Evolutionary conservation across 2,329 filamentous ascomycete species (phyloP), one percentile per base, ranked within the genome.

Genomic region (Meredithiella fracta): DNA sequence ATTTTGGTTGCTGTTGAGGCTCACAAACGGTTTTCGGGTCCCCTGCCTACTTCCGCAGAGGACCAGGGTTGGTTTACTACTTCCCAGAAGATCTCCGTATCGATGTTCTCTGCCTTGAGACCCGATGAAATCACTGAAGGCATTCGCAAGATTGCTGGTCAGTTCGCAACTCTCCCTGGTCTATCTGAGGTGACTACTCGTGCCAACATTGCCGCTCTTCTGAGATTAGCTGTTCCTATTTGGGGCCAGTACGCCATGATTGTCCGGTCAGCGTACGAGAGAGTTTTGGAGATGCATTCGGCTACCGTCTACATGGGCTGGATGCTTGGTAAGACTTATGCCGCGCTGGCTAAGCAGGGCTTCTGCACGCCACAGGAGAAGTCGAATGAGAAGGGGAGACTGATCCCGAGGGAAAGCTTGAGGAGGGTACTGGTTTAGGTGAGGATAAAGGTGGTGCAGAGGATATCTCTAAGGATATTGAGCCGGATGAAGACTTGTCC

Each of bases 381-480:
- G 62, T 81, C 80, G 0, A 79, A 86, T 42, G 79, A 83, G 51
- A 79, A 83, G 57, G 75, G 80, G 80, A 79, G 20, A 76, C 79
- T 23, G 86, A 90, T 11, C 85, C 94, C 62, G 77, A 79, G 23
- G 86, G 90, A 11, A 85, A 94, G 62, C 73, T 96, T 29, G 91
- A 98, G 68, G 82, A 81, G 38, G 94, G 94, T 15, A 97, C 90
- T 9, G 94, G 92, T 34, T 80, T 98, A 23, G 94, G 92, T 20
- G 92, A 96, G 49, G 94, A 92, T 9, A 86, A 96, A 67, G 94
- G 91, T 17, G 47, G 91, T n/a, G 90, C 85, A 3, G 90, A 98
- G 65, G 91, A 98, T 67, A 97, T 98, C 61, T 97, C 90, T 69
- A 97, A 98, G 66, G 92, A 98, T 64, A 85, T 98, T 50, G 81